Evolutionary conservation across 352 stramenopile species (phyloP).

Genomic region (Phytophthora hybrid): DNA sequence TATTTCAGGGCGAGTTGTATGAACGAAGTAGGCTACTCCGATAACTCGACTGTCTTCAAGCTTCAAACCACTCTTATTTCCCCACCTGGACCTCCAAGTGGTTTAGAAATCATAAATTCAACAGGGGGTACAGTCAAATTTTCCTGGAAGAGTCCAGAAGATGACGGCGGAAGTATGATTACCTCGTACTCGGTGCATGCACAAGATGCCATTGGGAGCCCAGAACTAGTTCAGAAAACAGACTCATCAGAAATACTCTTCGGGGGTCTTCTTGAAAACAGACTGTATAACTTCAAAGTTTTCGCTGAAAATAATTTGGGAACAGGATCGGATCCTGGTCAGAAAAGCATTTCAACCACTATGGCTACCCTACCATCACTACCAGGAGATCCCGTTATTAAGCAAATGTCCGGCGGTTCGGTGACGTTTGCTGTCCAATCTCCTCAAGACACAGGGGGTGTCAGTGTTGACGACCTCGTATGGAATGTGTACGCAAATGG

Average conservation of each 20-base stretch:
- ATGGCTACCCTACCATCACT: slow-evolving; percentile 35
- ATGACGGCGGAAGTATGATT: slow-evolving; percentile 62
- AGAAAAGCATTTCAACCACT: slow-evolving; percentile 39
- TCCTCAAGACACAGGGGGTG: slow-evolving; percentile 56
- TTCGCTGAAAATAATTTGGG: slow-evolving; percentile 59
- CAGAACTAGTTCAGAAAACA: slow-evolving; percentile 15
- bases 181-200: slow-evolving; percentile 51
- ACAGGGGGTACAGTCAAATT: slow-evolving; percentile 58
- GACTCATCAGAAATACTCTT: slow-evolving; percentile 26
- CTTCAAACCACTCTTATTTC: slow-evolving; percentile 63
- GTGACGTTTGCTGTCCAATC: slow-evolving; percentile 41
- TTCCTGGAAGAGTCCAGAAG: slow-evolving; percentile 51
- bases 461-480: slow-evolving; percentile 31
- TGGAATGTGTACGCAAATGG: slow-evolving; percentile 59
- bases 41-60: slow-evolving; percentile 22
- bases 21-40: slow-evolving; percentile 59
- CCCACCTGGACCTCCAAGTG: slow-evolving; percentile 50
- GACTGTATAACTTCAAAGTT: slow-evolving; percentile 58
- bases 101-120: slow-evolving; percentile 16
- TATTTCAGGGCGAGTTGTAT: slow-evolving; percentile 56
- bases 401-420: slow-evolving; percentile 48
- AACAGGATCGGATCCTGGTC: slow-evolving; percentile 40
- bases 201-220: not conserved
- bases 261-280: slow-evolving; percentile 50
- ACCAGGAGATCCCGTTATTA: slow-evolving; percentile 38